phyloP scores from a whole-genome alignment of 441 rosid species.

The Isatis lusitanica region DNA sequence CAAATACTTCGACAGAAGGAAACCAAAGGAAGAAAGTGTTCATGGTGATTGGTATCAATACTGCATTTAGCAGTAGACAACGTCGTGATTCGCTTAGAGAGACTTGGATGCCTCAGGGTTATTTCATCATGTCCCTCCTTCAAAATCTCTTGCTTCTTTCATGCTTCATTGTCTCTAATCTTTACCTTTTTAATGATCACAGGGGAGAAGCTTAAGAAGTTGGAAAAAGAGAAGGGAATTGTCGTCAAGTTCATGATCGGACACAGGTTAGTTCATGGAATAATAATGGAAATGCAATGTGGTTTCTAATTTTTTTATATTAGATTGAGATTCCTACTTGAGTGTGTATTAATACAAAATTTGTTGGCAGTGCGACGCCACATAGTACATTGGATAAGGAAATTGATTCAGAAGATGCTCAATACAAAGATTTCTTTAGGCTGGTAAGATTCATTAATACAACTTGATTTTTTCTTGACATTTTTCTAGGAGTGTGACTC shows the following conservation, averaged over 20 bases:
- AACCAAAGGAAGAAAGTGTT: slow-evolving; percentile 56
- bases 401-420: slow-evolving; percentile 88
- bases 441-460: slow-evolving; percentile 51
- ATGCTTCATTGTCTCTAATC: slow-evolving; percentile 4
- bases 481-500: background rate
- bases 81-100: slow-evolving; percentile 92
- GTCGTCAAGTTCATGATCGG: slow-evolving; percentile 92
- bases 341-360: slow-evolving; percentile 2
- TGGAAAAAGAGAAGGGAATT: slow-evolving; percentile 89
- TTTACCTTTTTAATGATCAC: background rate
- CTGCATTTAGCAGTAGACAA: slow-evolving; percentile 92
- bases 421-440: slow-evolving; percentile 90
- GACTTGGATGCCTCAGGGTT: slow-evolving; percentile 99
- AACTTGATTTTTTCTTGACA: slow-evolving; percentile 1
- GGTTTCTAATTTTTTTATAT: background rate
- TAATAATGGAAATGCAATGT: background rate
- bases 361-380: slow-evolving; percentile 67
- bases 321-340: slow-evolving; percentile 4
- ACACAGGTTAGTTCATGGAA: slow-evolving; percentile 58
- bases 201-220: slow-evolving; percentile 74
- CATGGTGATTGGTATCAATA: slow-evolving; percentile 88
- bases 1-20: slow-evolving; percentile 36
- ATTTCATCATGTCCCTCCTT: slow-evolving; percentile 20
- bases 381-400: slow-evolving; percentile 84
- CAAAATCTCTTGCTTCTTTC: background rate